These are phyloP conservation scores for Microdochium nivale DNA, from an alignment of 2,329 filamentous ascomycete species.

Conservation along the genomic window DNA sequence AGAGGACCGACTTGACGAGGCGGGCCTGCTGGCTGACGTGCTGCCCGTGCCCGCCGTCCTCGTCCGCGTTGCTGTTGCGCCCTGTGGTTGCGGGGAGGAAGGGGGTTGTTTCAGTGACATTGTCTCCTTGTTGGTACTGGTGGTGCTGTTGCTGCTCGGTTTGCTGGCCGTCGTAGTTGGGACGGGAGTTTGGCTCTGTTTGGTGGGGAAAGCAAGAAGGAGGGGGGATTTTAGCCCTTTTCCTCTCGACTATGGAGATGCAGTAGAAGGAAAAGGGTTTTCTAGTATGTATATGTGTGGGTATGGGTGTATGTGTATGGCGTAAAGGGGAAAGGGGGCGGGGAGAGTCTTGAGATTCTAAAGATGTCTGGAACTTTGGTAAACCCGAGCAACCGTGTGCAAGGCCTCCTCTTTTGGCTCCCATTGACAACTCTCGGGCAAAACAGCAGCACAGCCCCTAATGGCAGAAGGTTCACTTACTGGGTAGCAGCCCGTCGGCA, in stretches of 20 bases:
- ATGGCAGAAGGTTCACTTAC: slow-evolving; percentile 30
- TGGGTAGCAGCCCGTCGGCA: slow-evolving; percentile 38
- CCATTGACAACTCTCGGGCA: too few species aligned
- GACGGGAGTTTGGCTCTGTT: slow-evolving; percentile 1
- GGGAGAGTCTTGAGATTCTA: too few species aligned
- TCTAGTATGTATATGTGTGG: too few species aligned
- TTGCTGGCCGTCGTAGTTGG: not conserved
- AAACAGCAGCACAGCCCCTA: too few species aligned
- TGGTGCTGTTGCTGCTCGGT: not conserved
- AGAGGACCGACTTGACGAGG: slow-evolving; percentile 72
- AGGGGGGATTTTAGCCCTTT: slow-evolving; percentile 2
- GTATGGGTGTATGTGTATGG: too few species aligned
- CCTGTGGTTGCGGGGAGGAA: slow-evolving; percentile 60
- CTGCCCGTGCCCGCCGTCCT: slow-evolving; percentile 36
- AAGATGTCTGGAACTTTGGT: too few species aligned
- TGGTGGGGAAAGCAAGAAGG: not conserved
- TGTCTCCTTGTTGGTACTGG: slow-evolving; percentile 10
- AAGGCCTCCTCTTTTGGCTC: too few species aligned
- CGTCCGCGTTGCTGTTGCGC: slow-evolving; percentile 28
- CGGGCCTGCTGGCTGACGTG: slow-evolving; percentile 58
- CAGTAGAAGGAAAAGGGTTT: slow-evolving; percentile 2
- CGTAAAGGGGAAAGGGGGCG: too few species aligned
- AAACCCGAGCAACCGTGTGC: too few species aligned
- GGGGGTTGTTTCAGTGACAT: slow-evolving; percentile 53
- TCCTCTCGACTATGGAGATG: slow-evolving; percentile 17